Evolutionary conservation across 2,329 filamentous ascomycete genomes (phyloP).

Genomic region (Aureobasidium sp.): DNA sequence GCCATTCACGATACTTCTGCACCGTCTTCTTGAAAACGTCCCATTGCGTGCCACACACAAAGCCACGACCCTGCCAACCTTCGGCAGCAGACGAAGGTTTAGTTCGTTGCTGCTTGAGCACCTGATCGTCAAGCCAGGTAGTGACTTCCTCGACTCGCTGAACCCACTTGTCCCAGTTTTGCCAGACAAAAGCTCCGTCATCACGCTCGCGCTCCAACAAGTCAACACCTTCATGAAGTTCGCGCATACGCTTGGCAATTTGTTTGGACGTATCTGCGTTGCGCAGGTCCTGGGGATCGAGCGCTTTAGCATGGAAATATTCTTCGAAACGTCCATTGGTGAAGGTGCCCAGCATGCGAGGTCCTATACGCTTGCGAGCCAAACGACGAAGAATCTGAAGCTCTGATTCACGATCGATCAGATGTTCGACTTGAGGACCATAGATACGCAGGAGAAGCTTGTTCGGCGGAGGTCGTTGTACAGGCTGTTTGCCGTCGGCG

Average conservation of each 20-base stretch:
- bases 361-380: conserved; percentile 87
- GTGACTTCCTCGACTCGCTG: conserved; percentile 56
- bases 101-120: conserved; percentile 29
- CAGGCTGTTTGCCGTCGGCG: conserved; percentile 30
- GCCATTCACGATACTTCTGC: conserved; percentile 66
- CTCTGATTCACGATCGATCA: conserved; percentile 90
- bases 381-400: conserved; percentile 78
- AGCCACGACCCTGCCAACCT: conserved; percentile 64
- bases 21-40: conserved; percentile 65
- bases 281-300: conserved; percentile 70
- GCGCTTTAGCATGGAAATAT: conserved; percentile 76
- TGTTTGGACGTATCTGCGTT: conserved; percentile 78
- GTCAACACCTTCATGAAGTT: conserved; percentile 89
- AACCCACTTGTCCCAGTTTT: conserved; percentile 93
- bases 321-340: conserved; percentile 93
- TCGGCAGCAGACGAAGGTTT: conserved; percentile 34
- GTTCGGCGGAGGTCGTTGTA: conserved; percentile 37
- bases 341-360: conserved; percentile 84
- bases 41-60: conserved; percentile 82
- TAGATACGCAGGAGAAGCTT: conserved; percentile 89
- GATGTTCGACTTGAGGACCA: conserved; percentile 86
- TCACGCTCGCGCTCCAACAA: conserved; percentile 70
- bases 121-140: conserved; percentile 54
- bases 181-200: conserved; percentile 75
- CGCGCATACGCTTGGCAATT: conserved; percentile 95